A percentile compares a stretch with the other conserved stretches of the same genome.
Conservation (phyloP, 2,329 filamentous ascomycete genomes). For the Colletotrichum salicis region DNA sequence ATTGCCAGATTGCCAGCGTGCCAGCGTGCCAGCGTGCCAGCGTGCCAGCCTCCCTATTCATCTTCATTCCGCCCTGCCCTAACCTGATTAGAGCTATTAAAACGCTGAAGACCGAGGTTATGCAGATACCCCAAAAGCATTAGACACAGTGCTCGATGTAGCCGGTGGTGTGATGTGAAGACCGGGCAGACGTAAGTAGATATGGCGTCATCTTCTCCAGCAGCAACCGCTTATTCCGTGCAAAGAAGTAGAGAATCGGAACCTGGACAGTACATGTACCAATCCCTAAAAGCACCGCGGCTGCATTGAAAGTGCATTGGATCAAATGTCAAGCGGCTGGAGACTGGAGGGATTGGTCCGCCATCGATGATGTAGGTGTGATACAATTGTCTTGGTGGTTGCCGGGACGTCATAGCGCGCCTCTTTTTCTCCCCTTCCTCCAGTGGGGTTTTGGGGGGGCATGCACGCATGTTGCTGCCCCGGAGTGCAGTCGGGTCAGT, state of each 20-base stretch:
- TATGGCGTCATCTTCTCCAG: slow-evolving; percentile 19
- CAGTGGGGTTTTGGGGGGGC: not conserved
- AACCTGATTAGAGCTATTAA: not conserved
- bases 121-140: slow-evolving; percentile 1
- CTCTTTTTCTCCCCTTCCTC: not conserved
- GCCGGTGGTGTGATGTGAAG: not conserved
- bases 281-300: not conserved
- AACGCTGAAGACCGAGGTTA: slow-evolving; percentile 18
- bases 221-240: not conserved
- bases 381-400: slow-evolving; percentile 31
- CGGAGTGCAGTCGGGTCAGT: not conserved
- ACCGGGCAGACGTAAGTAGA: slow-evolving; percentile 2
- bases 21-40: no score
- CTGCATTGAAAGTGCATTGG: slow-evolving; percentile 1
- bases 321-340: not conserved
- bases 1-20: no score
- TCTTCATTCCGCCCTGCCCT: not conserved
- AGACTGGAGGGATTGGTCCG: not conserved
- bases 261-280: slow-evolving; percentile 6
- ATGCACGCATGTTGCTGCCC: not conserved
- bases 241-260: not conserved
- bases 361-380: slow-evolving; percentile 36
- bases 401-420: slow-evolving; percentile 30
- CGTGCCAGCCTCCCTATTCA: not conserved
- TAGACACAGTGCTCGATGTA: not conserved